A percentile compares a stretch with the other conserved stretches of the same genome.
These are phyloP conservation scores for Neopestalotiopsis sp. DNA, from an alignment of 2,329 filamentous ascomycete genomes.

Conservation along the genomic window DNA sequence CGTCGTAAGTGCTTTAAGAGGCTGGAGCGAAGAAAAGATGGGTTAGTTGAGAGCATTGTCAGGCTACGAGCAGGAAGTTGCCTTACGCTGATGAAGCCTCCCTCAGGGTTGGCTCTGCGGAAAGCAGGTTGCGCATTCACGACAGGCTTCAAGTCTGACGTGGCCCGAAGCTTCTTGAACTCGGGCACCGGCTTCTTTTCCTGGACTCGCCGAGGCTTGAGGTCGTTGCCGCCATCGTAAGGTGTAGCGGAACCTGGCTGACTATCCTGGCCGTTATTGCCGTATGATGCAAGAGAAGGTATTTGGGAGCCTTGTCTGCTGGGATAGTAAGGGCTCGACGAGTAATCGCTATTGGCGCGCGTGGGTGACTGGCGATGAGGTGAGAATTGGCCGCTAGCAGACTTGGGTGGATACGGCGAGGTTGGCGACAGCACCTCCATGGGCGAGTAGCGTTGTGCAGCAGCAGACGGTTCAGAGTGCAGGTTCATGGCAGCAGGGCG, in stretches of 20 bases:
- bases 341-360: slow-evolving; percentile 64
- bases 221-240: slow-evolving; percentile 69
- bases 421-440: slow-evolving; percentile 89
- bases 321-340: slow-evolving; percentile 63
- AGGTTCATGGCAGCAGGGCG: slow-evolving; percentile 64
- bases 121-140: slow-evolving; percentile 89
- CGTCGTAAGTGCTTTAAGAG: slow-evolving; percentile 91
- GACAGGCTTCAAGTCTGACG: slow-evolving; percentile 79
- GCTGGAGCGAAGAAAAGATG: slow-evolving; percentile 54
- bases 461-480: slow-evolving; percentile 78
- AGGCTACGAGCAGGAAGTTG: slow-evolving; percentile 22
- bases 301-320: slow-evolving; percentile 66
- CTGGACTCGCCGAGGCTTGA: slow-evolving; percentile 62
- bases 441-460: slow-evolving; percentile 91
- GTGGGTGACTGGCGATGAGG: slow-evolving; percentile 79
- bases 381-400: slow-evolving; percentile 51
- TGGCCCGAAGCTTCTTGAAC: slow-evolving; percentile 78
- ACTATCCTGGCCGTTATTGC: slow-evolving; percentile 69
- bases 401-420: slow-evolving; percentile 74
- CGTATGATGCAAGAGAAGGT: slow-evolving; percentile 74
- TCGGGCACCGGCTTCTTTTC: slow-evolving; percentile 79
- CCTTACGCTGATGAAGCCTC: slow-evolving; percentile 94
- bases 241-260: slow-evolving; percentile 76
- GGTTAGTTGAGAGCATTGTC: neutral
- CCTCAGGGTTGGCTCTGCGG: slow-evolving; percentile 91